phyloP scores from a whole-genome alignment of 805 yeast genomes.

The Starmerella stigmatis region DNA sequence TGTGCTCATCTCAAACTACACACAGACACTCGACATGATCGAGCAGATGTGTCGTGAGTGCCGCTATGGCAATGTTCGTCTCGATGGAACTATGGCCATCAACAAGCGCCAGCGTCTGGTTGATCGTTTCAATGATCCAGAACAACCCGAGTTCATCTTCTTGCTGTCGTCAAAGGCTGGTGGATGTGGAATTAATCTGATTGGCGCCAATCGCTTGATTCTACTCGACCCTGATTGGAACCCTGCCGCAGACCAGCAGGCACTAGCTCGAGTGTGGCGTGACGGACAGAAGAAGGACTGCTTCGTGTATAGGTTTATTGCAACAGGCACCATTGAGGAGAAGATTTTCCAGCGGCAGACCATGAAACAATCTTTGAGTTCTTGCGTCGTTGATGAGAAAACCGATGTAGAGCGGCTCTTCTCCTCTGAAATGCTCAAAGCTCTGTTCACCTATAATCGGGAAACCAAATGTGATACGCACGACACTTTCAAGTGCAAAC shows the following conservation, averaged over 20 bases:
- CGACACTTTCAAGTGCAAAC: slow-evolving; percentile 75
- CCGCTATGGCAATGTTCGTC: slow-evolving; percentile 64
- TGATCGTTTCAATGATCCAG: slow-evolving; percentile 83
- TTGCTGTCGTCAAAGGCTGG: slow-evolving; percentile 92
- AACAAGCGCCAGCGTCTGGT: slow-evolving; percentile 88
- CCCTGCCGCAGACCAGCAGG: slow-evolving; percentile 97
- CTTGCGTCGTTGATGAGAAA: slow-evolving; percentile 94
- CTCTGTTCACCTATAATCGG: slow-evolving; percentile 60
- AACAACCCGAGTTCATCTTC: slow-evolving; percentile 77
- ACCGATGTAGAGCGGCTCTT: slow-evolving; percentile 90
- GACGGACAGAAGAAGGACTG: slow-evolving; percentile 98
- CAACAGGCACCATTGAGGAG: slow-evolving; percentile 93
- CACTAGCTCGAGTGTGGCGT: slow-evolving; percentile 96
- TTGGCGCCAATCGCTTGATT: slow-evolving; percentile 87
- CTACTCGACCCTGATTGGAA: slow-evolving; percentile 94
- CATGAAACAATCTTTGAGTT: slow-evolving; percentile 82
- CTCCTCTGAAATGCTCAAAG: slow-evolving; percentile 67
- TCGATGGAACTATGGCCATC: slow-evolving; percentile 88
- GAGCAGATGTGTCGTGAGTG: slow-evolving; percentile 72
- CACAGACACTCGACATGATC: slow-evolving; percentile 84
- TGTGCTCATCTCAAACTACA: slow-evolving; percentile 87
- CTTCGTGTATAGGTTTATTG: slow-evolving; percentile 83
- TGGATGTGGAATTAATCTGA: slow-evolving; percentile 94
- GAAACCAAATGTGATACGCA: slow-evolving; percentile 80
- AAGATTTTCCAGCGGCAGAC: slow-evolving; percentile 93